Conservation (phyloP, 768 basidiomycete species). For the Wakefieldia striispora region DNA sequence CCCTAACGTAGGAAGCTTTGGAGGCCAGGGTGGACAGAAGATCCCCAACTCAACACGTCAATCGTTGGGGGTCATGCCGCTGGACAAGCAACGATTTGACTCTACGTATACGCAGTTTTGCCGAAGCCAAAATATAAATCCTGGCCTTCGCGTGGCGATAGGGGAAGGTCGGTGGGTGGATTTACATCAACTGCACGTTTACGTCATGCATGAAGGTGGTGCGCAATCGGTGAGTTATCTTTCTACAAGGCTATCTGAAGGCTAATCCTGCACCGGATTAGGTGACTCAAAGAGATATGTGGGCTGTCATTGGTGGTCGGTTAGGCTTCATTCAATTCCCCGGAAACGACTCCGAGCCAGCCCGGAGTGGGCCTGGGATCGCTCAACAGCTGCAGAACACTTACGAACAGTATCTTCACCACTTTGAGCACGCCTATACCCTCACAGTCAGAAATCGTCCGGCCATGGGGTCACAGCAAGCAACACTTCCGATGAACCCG, state of each 20-base stretch:
- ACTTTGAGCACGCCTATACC: slow-evolving; percentile 58
- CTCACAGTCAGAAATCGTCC: slow-evolving; percentile 34
- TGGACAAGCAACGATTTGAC: slow-evolving; percentile 55
- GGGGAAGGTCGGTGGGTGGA: slow-evolving; percentile 60
- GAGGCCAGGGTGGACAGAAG: slow-evolving; percentile 21
- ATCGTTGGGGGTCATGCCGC: slow-evolving; percentile 28
- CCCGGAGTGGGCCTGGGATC: slow-evolving; percentile 58
- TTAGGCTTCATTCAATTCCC: slow-evolving; percentile 68
- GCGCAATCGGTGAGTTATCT: slow-evolving; percentile 39
- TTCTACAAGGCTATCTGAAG: not conserved
- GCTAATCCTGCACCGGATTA: slow-evolving; percentile 26
- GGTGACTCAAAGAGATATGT: slow-evolving; percentile 56
- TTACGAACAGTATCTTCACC: slow-evolving; percentile 55
- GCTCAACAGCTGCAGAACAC: slow-evolving; percentile 59
- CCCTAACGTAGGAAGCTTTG: slow-evolving; percentile 32
- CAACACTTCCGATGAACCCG: slow-evolving; percentile 13
- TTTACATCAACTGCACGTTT: slow-evolving; percentile 53
- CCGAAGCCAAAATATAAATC: slow-evolving; percentile 37
- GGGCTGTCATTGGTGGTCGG: slow-evolving; percentile 66
- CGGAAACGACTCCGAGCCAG: slow-evolving; percentile 56
- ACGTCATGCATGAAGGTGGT: slow-evolving; percentile 62
- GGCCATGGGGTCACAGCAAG: slow-evolving; percentile 3
- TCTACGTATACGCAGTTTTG: slow-evolving; percentile 49
- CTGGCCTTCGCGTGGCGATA: slow-evolving; percentile 41
- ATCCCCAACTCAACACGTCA: slow-evolving; percentile 17